Evolutionary conservation across 2,329 filamentous ascomycete species (phyloP).

Genomic region (Tolypocladium guangdongense): DNA sequence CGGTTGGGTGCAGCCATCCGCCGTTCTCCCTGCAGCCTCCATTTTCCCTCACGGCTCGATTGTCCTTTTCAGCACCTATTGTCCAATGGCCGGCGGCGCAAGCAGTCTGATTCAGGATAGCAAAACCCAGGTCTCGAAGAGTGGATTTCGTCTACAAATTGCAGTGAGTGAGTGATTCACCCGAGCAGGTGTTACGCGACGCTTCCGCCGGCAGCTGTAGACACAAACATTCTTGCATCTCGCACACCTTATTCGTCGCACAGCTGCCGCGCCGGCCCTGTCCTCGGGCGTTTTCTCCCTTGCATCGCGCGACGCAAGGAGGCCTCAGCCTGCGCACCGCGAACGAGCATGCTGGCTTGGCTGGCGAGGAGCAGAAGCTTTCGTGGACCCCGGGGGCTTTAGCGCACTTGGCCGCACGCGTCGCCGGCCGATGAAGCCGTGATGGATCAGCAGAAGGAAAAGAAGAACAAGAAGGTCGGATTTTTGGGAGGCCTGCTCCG

Average conservation of each 20-base stretch:
- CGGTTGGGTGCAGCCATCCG: not conserved
- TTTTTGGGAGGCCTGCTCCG: slow-evolving; percentile 40
- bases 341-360: not conserved
- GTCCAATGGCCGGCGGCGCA: not conserved
- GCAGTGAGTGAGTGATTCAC: not conserved
- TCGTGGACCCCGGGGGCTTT: not conserved
- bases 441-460: slow-evolving; percentile 22
- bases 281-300: not conserved
- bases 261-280: not conserved
- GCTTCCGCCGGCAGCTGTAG: not conserved
- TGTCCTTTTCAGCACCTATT: not conserved
- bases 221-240: not conserved
- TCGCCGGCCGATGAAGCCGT: slow-evolving; percentile 6
- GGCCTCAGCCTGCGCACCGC: not conserved
- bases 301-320: not conserved
- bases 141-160: not conserved
- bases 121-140: too few relatives aligned
- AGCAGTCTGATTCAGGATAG: not conserved
- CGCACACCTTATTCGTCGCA: not conserved
- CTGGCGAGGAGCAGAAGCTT: not conserved
- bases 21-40: not conserved
- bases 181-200: not conserved
- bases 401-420: not conserved
- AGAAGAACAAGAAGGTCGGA: slow-evolving; percentile 27
- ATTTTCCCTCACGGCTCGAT: not conserved